Conservation (phyloP, 2,329 filamentous ascomycete species). For the Akanthomyces lecanii region DNA sequence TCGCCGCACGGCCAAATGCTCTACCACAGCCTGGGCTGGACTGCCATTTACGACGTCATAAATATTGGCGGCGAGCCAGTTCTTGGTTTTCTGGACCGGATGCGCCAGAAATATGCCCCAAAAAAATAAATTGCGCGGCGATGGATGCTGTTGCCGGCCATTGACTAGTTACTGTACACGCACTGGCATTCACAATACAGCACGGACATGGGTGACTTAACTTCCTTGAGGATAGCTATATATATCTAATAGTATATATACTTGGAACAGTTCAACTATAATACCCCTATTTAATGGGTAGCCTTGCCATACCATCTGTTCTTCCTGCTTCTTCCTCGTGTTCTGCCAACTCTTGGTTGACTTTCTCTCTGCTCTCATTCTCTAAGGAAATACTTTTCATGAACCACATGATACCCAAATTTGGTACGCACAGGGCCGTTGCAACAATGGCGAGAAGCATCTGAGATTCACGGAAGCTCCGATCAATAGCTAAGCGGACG, state of each 20-base stretch:
- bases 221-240: too few relatives aligned
- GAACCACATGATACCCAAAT: slow-evolving; percentile 21
- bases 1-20: not conserved
- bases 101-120: not conserved
- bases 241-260: too few relatives aligned
- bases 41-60: not conserved
- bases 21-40: not conserved
- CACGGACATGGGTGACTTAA: too few relatives aligned
- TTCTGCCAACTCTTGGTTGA: not conserved
- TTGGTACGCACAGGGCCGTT: slow-evolving; percentile 17
- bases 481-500: slow-evolving; percentile 20
- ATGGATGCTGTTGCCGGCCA: too few relatives aligned
- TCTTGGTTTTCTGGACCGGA: not conserved
- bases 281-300: too few relatives aligned
- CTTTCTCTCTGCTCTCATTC: not conserved
- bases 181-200: too few relatives aligned
- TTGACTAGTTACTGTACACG: too few relatives aligned
- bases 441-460: slow-evolving; percentile 21
- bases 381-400: slow-evolving; percentile 14
- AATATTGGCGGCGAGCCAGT: not conserved
- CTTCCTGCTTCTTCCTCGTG: too few relatives aligned
- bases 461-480: slow-evolving; percentile 20
- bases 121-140: not conserved
- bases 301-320: too few relatives aligned
- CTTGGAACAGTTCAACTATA: too few relatives aligned